A percentile compares a stretch with the other conserved stretches of the same genome.
Conservation (phyloP, 768 basidiomycete species). For the Pulveroboletus sp. region DNA sequence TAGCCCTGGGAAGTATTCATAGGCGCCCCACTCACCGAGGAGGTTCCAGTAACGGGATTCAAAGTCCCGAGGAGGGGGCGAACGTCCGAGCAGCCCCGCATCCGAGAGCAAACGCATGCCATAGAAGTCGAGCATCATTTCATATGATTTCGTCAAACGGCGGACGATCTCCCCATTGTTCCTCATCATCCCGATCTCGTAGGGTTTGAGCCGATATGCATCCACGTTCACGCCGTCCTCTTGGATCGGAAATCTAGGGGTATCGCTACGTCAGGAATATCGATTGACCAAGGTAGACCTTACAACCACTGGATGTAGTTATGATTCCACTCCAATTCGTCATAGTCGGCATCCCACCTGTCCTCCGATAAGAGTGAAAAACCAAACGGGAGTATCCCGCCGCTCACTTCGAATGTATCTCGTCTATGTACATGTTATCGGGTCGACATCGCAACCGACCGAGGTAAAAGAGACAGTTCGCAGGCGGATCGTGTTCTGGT, state of each 20-base stretch:
- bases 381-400: neutral
- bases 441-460: constrained; percentile 55
- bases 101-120: constrained; percentile 62
- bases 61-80: constrained; percentile 46
- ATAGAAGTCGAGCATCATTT: constrained; percentile 77
- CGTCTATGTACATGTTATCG: constrained; percentile 57
- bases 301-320: constrained; percentile 80
- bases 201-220: constrained; percentile 62
- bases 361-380: constrained; percentile 4
- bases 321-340: constrained; percentile 61
- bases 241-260: constrained; percentile 61
- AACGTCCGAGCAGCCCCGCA: constrained; percentile 58
- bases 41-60: constrained; percentile 60
- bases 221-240: constrained; percentile 70
- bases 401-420: constrained; percentile 55
- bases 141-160: constrained; percentile 58
- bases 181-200: constrained; percentile 60
- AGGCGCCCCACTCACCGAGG: constrained; percentile 46
- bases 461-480: constrained; percentile 61
- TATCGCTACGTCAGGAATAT: neutral
- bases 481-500: constrained; percentile 14
- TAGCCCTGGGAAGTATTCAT: neutral
- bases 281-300: constrained; percentile 25
- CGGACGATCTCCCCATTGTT: constrained; percentile 42
- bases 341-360: constrained; percentile 66